Conservation (phyloP, 192 early-diverging fungal genomes). For the Phycomyces nitens region DNA sequence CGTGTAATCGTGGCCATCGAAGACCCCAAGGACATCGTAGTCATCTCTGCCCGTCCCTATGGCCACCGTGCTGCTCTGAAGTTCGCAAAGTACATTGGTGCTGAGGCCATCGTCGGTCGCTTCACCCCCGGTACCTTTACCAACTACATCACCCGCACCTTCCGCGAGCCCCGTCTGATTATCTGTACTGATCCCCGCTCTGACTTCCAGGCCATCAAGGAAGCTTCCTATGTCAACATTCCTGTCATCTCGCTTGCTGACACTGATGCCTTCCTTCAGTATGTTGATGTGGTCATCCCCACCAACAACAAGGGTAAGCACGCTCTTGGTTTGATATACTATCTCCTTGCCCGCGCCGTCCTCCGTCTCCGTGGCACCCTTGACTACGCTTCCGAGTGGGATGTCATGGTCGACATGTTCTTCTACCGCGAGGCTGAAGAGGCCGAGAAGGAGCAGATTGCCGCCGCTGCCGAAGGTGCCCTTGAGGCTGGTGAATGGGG, state of each 20-base stretch:
- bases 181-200: slow-evolving; percentile 95
- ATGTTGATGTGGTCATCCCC: slow-evolving; percentile 97
- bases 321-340: slow-evolving; percentile 94
- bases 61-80: slow-evolving; percentile 98
- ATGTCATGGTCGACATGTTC: slow-evolving; percentile 99
- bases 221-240: slow-evolving; percentile 99
- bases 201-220: slow-evolving; percentile 97
- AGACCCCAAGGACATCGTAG: slow-evolving; percentile 94
- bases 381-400: slow-evolving; percentile 78
- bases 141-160: slow-evolving; percentile 99
- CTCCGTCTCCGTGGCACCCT: slow-evolving; percentile 93
- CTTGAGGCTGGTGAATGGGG: slow-evolving; percentile 29
- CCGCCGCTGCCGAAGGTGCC: slow-evolving; percentile 43
- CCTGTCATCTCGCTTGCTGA: slow-evolving; percentile 98
- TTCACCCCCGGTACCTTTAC: slow-evolving; percentile 99
- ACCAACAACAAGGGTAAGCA: slow-evolving; percentile 99
- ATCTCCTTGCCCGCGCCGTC: slow-evolving; percentile 95
- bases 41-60: slow-evolving; percentile 92
- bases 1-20: slow-evolving; percentile 97
- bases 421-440: slow-evolving; percentile 98
- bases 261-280: slow-evolving; percentile 91
- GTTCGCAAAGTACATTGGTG: slow-evolving; percentile 96
- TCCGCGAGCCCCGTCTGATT: slow-evolving; percentile 98
- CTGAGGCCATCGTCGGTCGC: slow-evolving; percentile 96
- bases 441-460: slow-evolving; percentile 83